phyloP scores from a whole-genome alignment of 768 basidiomycete species.

The Serendipita sp. region DNA sequence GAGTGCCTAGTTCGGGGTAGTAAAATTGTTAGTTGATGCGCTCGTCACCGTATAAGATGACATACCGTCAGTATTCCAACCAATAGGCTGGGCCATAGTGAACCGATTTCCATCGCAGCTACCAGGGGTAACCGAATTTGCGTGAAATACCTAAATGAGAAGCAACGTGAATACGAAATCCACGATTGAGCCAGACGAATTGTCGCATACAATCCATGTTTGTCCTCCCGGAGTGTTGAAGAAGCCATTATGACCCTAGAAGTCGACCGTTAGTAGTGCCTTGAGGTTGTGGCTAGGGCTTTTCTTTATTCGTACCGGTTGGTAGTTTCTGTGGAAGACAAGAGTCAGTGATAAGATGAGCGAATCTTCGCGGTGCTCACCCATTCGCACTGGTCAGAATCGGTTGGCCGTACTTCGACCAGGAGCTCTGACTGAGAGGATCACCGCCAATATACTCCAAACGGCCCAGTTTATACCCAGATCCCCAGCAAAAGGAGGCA shows the following conservation, averaged over 20 bases:
- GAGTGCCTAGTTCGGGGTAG: neutral
- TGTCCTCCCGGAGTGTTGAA: conserved; percentile 8
- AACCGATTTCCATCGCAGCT: conserved; percentile 11
- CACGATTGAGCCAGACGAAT: neutral
- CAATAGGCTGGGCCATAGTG: conserved; percentile 9
- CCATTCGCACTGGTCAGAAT: conserved; percentile 2
- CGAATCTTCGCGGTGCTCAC: neutral
- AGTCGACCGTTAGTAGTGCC: no score
- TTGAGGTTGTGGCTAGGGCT: no score
- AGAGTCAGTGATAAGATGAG: no score
- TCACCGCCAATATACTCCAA: conserved; percentile 9
- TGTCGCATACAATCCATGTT: neutral
- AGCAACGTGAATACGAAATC: no score
- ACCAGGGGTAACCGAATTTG: conserved; percentile 8
- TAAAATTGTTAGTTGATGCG: neutral
- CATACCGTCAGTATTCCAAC: conserved; percentile 9
- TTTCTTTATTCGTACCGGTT: no score
- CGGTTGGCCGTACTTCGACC: conserved; percentile 5
- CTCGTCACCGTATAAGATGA: neutral
- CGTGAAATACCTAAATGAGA: conserved; percentile 6
- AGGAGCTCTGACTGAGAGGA: conserved; percentile 6
- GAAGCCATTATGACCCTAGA: conserved; percentile 11
- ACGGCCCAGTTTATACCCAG: conserved; percentile 8
- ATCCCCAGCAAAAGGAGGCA: conserved; percentile 6
- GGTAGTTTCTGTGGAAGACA: no score